phyloP scores from a whole-genome alignment of 2,329 filamentous ascomycete species.

The Fusarium sp. region DNA sequence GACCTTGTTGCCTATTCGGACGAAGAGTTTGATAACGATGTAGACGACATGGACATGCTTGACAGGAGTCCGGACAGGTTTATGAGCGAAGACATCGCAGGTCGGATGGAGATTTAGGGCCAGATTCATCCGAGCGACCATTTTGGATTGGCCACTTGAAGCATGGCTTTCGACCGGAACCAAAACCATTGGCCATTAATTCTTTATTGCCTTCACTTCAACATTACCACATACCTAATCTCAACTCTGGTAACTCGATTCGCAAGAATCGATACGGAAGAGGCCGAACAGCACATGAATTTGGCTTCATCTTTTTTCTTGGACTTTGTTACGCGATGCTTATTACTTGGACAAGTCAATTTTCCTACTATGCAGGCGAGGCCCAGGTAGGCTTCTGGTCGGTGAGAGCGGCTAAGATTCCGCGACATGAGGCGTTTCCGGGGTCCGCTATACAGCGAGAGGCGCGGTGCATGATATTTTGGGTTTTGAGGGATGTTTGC shows the following conservation, averaged over 20 bases:
- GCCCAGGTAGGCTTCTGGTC: constrained; percentile 47
- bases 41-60: constrained; percentile 54
- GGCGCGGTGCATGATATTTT: constrained; percentile 17
- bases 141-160: constrained; percentile 1
- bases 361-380: constrained; percentile 40
- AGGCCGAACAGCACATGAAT: constrained; percentile 21
- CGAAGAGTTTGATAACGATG: constrained; percentile 60
- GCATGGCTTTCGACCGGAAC: constrained; percentile 1
- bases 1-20: constrained; percentile 64
- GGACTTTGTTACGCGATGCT: constrained; percentile 2
- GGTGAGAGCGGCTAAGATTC: constrained; percentile 52
- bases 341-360: constrained; percentile 19
- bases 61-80: constrained; percentile 59
- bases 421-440: constrained; percentile 41
- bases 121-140: constrained; percentile 1
- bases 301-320: constrained; percentile 20
- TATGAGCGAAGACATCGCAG: constrained; percentile 70
- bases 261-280: constrained; percentile 4
- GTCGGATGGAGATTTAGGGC: constrained; percentile 68
- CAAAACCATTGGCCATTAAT: neutral
- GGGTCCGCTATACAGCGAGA: constrained; percentile 18
- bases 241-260: constrained; percentile 13
- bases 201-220: constrained; percentile 26
- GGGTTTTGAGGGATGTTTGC: constrained; percentile 13
- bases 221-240: constrained; percentile 33